A percentile compares a stretch with the other conserved stretches of the same genome.
Evolutionary conservation across 805 yeast species (phyloP).

Genomic region (Candida germanica): DNA sequence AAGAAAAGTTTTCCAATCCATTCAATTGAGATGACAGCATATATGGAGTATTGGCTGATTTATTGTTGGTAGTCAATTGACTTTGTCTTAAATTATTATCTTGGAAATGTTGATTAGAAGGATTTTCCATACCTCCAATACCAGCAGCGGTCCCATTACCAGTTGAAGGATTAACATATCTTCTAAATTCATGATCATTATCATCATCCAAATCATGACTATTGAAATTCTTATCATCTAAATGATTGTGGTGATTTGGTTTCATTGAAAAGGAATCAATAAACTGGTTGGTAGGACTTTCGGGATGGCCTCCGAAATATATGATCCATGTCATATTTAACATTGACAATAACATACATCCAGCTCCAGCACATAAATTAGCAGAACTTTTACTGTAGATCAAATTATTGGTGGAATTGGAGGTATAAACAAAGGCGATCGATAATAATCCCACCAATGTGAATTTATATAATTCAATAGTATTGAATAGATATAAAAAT

Average conservation of each 20-base stretch:
- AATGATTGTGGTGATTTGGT: slow-evolving; percentile 38
- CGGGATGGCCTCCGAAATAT: slow-evolving; percentile 87
- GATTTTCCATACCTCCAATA: not conserved
- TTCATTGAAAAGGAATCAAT: slow-evolving; percentile 76
- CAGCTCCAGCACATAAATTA: slow-evolving; percentile 87
- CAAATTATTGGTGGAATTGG: slow-evolving; percentile 77
- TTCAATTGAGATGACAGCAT: slow-evolving; percentile 55
- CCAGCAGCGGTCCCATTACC: slow-evolving; percentile 1
- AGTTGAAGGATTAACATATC: slow-evolving; percentile 8
- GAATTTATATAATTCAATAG: slow-evolving; percentile 65
- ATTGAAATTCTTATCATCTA: slow-evolving; percentile 18
- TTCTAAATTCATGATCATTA: slow-evolving; percentile 26
- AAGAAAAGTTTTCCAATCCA: slow-evolving; percentile 56
- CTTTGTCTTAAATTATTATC: slow-evolving; percentile 34
- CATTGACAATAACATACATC: slow-evolving; percentile 79
- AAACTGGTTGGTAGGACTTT: slow-evolving; percentile 80
- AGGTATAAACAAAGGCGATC: slow-evolving; percentile 77
- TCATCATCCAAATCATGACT: slow-evolving; percentile 18
- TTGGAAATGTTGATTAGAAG: slow-evolving; percentile 18
- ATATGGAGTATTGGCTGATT: slow-evolving; percentile 30
- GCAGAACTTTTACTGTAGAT: slow-evolving; percentile 61
- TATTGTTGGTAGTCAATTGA: slow-evolving; percentile 29
- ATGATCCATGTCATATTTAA: slow-evolving; percentile 81
- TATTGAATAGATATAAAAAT: slow-evolving; percentile 54
- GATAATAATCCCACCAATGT: slow-evolving; percentile 56